These are phyloP conservation scores for Trametopsis cervina DNA, from an alignment of 768 basidiomycete species.

Conservation along the genomic window DNA sequence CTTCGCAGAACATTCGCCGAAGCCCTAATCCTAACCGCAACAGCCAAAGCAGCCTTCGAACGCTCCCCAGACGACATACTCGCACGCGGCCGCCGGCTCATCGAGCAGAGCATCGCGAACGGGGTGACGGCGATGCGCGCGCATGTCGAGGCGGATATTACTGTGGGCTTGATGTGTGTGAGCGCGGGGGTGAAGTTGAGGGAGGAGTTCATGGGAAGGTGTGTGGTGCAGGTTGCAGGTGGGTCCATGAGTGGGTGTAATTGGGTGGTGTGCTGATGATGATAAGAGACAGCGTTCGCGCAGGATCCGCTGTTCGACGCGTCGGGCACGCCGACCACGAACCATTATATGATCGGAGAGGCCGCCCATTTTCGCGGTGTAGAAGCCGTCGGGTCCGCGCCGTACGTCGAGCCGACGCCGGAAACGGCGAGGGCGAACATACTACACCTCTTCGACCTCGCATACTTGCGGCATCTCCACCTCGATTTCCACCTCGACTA, in stretches of 20 bases:
- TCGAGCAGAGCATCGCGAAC: slow-evolving; percentile 49
- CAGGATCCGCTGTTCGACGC: slow-evolving; percentile 21
- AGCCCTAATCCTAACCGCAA: slow-evolving; percentile 44
- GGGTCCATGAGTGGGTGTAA: slow-evolving; percentile 4
- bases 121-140: slow-evolving; percentile 64
- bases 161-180: slow-evolving; percentile 48
- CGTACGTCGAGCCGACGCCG: slow-evolving; percentile 50
- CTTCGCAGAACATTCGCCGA: slow-evolving; percentile 43
- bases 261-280: neutral
- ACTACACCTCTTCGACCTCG: slow-evolving; percentile 41
- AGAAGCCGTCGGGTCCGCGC: slow-evolving; percentile 54
- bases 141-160: slow-evolving; percentile 58
- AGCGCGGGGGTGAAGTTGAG: slow-evolving; percentile 43
- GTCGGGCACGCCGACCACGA: slow-evolving; percentile 30
- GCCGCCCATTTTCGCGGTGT: slow-evolving; percentile 37
- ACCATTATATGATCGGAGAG: slow-evolving; percentile 37
- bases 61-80: slow-evolving; percentile 38
- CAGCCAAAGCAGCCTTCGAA: slow-evolving; percentile 45
- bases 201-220: slow-evolving; percentile 36
- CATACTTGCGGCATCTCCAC: slow-evolving; percentile 32
- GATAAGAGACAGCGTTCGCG: slow-evolving; percentile 41
- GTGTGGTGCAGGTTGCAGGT: slow-evolving; percentile 57
- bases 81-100: slow-evolving; percentile 43
- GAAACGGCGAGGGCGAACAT: slow-evolving; percentile 48
- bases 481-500: slow-evolving; percentile 67